Evolutionary conservation across 2,329 filamentous ascomycete genomes (phyloP).

Genomic region (Rosellinia necatrix): DNA sequence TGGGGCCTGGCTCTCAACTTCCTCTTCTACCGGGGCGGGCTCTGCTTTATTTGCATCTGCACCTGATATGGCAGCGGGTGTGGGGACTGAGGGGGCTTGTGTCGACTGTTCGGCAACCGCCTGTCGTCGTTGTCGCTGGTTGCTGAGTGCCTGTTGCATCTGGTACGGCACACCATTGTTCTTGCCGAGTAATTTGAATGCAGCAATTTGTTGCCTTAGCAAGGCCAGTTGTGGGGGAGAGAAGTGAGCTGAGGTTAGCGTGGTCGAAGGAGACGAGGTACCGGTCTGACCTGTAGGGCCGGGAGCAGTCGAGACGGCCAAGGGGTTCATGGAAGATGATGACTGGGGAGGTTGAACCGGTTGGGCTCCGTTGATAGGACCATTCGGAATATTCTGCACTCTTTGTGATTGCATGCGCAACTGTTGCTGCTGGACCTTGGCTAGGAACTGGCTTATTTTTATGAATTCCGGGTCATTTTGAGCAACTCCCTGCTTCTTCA

Average conservation of each 20-base stretch:
- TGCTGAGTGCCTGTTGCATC: conserved; percentile 83
- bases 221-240: conserved; percentile 77
- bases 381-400: conserved; percentile 59
- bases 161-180: conserved; percentile 79
- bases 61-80: conserved; percentile 49
- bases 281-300: conserved; percentile 38
- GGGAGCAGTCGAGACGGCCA: conserved; percentile 46
- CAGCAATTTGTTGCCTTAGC: conserved; percentile 83
- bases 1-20: conserved; percentile 41
- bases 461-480: conserved; percentile 85
- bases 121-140: conserved; percentile 69
- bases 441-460: conserved; percentile 77
- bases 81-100: conserved; percentile 44
- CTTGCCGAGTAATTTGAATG: conserved; percentile 88
- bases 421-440: conserved; percentile 68
- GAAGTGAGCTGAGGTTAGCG: conserved; percentile 59
- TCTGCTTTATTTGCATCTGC: conserved; percentile 41
- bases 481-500: conserved; percentile 84
- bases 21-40: conserved; percentile 40
- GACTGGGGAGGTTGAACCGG: conserved; percentile 43
- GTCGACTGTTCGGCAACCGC: conserved; percentile 56
- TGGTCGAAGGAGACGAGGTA: conserved; percentile 42
- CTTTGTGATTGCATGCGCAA: conserved; percentile 55
- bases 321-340: conserved; percentile 43
- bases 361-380: conserved; percentile 56